Evolutionary conservation across 371 early-diverging fungal genomes (phyloP).

Genomic region (Mortierella sp.): DNA sequence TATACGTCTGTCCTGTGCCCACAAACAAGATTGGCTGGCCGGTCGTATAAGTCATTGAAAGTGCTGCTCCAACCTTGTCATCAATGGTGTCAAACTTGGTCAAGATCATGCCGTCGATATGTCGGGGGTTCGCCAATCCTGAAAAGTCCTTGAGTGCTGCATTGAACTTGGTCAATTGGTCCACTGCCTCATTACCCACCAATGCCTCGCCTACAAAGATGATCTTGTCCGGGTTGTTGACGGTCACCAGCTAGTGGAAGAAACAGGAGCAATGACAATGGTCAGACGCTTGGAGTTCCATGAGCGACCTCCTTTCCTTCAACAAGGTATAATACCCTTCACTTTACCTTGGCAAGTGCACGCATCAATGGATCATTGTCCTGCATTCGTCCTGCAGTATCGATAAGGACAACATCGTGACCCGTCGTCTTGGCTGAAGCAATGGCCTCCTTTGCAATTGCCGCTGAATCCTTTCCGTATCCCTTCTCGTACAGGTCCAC

Average conservation of each 20-base stretch:
- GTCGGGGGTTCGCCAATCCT: constrained; percentile 79
- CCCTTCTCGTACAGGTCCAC: constrained; percentile 98
- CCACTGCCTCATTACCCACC: constrained; percentile 98
- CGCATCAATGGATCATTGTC: constrained; percentile 99
- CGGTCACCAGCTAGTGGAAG: constrained; percentile 79
- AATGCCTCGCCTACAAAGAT: constrained; percentile 99
- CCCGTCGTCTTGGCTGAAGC: constrained; percentile 70
- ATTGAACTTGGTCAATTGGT: constrained; percentile 98
- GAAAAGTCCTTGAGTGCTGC: constrained; percentile 93
- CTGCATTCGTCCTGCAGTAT: constrained; percentile 99
- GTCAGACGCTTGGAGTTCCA: no score
- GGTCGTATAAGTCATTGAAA: constrained; percentile 97
- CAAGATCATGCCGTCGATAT: constrained; percentile 97
- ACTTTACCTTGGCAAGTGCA: constrained; percentile 90
- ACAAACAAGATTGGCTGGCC: constrained; percentile 99
- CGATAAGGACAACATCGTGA: constrained; percentile 98
- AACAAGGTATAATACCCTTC: background rate
- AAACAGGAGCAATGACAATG: background rate
- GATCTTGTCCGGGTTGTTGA: constrained; percentile 97
- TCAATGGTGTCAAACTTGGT: constrained; percentile 99
- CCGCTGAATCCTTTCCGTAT: constrained; percentile 98
- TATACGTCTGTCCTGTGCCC: constrained; percentile 99
- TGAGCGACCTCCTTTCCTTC: no score
- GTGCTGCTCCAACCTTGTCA: constrained; percentile 98
- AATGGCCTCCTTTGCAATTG: constrained; percentile 98